Conservation (phyloP, 2,329 filamentous ascomycete species). For the Zasmidium citrigriseum region DNA sequence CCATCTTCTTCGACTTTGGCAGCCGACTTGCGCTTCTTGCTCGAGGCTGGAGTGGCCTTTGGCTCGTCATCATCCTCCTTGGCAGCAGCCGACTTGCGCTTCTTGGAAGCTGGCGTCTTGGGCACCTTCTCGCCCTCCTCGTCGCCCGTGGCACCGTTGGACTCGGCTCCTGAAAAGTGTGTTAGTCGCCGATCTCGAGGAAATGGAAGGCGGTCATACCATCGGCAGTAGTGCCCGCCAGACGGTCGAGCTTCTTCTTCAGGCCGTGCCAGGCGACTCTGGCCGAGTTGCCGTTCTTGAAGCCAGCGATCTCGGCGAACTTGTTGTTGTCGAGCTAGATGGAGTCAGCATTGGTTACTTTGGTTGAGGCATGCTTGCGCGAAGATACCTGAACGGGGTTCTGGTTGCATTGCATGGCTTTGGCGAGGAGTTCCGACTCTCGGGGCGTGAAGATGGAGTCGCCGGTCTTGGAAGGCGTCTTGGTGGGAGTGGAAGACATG, state of each 20-base stretch:
- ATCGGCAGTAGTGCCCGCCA: neutral
- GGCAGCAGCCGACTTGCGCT: neutral
- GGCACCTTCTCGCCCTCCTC: neutral
- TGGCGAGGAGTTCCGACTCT: neutral
- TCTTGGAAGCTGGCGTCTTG: neutral
- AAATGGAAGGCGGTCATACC: neutral
- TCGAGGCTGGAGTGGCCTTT: neutral
- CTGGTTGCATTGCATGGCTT: neutral
- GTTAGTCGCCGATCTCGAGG: neutral
- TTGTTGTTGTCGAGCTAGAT: neutral
- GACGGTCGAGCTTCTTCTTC: neutral
- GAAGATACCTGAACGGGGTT: neutral
- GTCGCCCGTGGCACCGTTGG: neutral
- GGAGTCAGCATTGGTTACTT: neutral
- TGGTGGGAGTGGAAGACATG: neutral
- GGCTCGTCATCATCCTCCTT: neutral
- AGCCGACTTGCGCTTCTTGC: neutral
- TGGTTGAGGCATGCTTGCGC: neutral
- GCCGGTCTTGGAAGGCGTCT: neutral
- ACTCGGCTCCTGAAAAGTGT: neutral
- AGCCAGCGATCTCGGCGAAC: neutral
- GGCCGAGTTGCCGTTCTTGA: neutral
- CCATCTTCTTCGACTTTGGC: too few species aligned
- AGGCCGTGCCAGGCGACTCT: neutral
- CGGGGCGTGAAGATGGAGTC: neutral